phyloP scores from a whole-genome alignment of 2,329 filamentous ascomycete species.

The Fusarium penzigii region DNA sequence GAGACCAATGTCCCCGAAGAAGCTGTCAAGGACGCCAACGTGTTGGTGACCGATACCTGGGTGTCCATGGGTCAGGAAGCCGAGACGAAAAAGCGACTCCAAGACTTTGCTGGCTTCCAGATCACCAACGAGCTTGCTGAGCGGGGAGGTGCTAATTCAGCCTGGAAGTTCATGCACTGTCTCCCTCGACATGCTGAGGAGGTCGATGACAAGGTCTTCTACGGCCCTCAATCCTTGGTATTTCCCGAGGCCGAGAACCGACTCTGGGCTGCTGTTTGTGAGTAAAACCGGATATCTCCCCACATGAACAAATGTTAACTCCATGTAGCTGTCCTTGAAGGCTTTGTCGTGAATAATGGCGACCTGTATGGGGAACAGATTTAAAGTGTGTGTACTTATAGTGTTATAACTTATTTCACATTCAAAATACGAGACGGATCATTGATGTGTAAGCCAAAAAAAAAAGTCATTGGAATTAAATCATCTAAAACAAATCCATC shows the following conservation, averaged over 20 bases:
- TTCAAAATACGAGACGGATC: slow-evolving; percentile 14
- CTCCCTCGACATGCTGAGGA: slow-evolving; percentile 90
- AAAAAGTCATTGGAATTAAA: slow-evolving; percentile 31
- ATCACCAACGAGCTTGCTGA: slow-evolving; percentile 84
- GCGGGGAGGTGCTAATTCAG: slow-evolving; percentile 79
- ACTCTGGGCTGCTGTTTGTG: slow-evolving; percentile 82
- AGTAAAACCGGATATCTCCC: slow-evolving; percentile 34
- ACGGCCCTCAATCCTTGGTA: slow-evolving; percentile 79
- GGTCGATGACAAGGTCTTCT: slow-evolving; percentile 93
- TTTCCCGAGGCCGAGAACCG: slow-evolving; percentile 95
- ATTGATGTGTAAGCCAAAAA: slow-evolving; percentile 27
- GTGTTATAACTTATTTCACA: slow-evolving; percentile 17
- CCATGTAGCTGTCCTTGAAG: slow-evolving; percentile 69
- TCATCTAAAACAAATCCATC: slow-evolving; percentile 28
- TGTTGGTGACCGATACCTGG: slow-evolving; percentile 97
- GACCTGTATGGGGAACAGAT: slow-evolving; percentile 51
- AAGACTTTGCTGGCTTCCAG: slow-evolving; percentile 87
- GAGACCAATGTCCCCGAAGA: slow-evolving; percentile 84
- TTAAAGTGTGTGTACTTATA: slow-evolving; percentile 1
- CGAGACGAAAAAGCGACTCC: slow-evolving; percentile 74
- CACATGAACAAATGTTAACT: slow-evolving; percentile 15
- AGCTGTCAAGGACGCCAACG: slow-evolving; percentile 80
- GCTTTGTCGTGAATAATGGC: slow-evolving; percentile 93
- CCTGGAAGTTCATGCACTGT: slow-evolving; percentile 99
- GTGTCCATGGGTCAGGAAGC: slow-evolving; percentile 97